Percentiles rank a stretch among this genome's conserved stretches.
These are phyloP conservation scores for Chalciporus sp. DNA, from an alignment of 1,284 basidiomycete species.

Conservation along the genomic window DNA sequence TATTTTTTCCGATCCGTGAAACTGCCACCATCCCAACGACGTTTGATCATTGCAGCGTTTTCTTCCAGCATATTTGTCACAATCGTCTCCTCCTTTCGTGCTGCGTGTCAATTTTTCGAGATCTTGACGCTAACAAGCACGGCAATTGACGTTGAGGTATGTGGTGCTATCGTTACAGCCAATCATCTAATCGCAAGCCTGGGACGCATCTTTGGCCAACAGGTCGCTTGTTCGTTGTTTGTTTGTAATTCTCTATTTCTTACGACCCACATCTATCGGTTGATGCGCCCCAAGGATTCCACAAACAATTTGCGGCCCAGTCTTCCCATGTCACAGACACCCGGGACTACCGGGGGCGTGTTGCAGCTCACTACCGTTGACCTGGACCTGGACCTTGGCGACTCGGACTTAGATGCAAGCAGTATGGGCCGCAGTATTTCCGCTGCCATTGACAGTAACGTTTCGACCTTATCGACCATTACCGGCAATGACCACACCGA, in stretches of 20 bases:
- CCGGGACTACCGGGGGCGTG: not conserved
- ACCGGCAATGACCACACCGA: not conserved
- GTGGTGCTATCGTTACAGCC: not conserved
- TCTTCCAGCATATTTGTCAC: constrained; percentile 19
- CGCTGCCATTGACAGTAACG: not conserved
- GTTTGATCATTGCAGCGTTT: constrained; percentile 15
- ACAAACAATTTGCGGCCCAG: not conserved
- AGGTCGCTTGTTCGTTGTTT: constrained; percentile 26
- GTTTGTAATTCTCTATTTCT: constrained; percentile 28
- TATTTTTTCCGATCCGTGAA: constrained; percentile 12
- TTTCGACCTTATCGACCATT: not conserved
- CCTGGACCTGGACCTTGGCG: constrained; percentile 9
- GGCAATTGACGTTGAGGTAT: constrained; percentile 22
- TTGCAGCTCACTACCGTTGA: constrained; percentile 23
- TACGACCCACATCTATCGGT: constrained; percentile 14
- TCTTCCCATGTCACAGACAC: not conserved
- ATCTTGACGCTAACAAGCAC: constrained; percentile 1
- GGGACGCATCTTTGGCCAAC: constrained; percentile 5
- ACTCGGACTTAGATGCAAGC: not conserved
- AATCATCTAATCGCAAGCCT: not conserved
- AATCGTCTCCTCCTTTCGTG: constrained; percentile 15
- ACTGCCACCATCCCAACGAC: constrained; percentile 11
- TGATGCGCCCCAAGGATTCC: constrained; percentile 5
- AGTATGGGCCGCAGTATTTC: not conserved
- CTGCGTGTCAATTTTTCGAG: constrained; percentile 15